A percentile compares a stretch with the other conserved stretches of the same genome.
These are phyloP conservation scores for Platismatia glauca DNA, from an alignment of 495 filamentous ascomycete genomes.

Conservation along the genomic window DNA sequence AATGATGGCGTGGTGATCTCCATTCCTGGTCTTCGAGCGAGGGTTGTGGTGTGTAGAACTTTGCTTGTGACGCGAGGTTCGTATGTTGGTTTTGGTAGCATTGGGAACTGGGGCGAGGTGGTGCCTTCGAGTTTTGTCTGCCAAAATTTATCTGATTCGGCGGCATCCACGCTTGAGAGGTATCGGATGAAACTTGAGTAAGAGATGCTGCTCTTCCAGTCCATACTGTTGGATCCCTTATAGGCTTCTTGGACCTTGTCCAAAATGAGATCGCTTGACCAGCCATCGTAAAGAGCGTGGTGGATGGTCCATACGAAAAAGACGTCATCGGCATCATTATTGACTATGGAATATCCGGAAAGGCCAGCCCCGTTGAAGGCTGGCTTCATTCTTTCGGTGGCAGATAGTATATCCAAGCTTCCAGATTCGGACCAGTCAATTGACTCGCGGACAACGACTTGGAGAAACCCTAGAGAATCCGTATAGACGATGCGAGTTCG, in stretches of 20 bases:
- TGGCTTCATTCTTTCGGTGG: conserved; percentile 32
- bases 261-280: conserved; percentile 50
- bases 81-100: conserved; percentile 26
- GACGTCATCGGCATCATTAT: conserved; percentile 24
- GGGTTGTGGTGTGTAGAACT: conserved; percentile 38
- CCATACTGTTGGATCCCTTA: conserved; percentile 33
- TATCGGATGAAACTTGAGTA: conserved; percentile 36
- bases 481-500: conserved; percentile 48
- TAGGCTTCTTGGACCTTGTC: conserved; percentile 53
- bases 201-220: conserved; percentile 21
- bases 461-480: conserved; percentile 39
- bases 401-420: too few species aligned
- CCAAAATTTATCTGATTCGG: conserved; percentile 36
- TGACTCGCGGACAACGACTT: conserved; percentile 46
- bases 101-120: conserved; percentile 39
- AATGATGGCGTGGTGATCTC: conserved; percentile 40
- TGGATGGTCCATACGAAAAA: conserved; percentile 57
- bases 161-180: conserved; percentile 31
- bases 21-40: conserved; percentile 31
- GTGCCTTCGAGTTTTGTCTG: conserved; percentile 42
- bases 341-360: conserved; percentile 46
- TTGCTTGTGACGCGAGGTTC: conserved; percentile 27
- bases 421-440: conserved; percentile 32
- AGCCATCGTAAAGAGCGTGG: conserved; percentile 63
- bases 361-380: conserved; percentile 48